These are phyloP conservation scores for Alternaria atra DNA, from an alignment of 2,329 filamentous ascomycete genomes.

Conservation along the genomic window DNA sequence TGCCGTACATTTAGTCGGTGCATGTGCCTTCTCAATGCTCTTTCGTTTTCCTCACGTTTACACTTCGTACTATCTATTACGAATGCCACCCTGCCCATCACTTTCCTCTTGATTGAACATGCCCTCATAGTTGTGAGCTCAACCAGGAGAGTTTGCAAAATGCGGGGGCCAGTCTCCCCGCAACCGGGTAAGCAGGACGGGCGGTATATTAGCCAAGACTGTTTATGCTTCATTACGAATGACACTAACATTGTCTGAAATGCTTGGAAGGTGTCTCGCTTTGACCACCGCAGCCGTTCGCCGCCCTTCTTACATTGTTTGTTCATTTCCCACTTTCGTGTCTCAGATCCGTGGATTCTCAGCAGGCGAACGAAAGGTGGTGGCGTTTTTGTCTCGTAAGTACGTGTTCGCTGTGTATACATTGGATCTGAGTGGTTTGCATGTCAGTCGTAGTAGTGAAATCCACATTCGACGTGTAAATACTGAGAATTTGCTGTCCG, in stretches of 20 bases:
- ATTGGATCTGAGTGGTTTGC: not conserved
- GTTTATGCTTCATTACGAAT: not conserved
- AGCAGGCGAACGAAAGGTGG: not conserved
- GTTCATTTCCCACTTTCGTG: not conserved
- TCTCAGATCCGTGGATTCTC: not conserved
- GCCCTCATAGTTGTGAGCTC: not conserved
- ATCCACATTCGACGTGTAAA: not conserved
- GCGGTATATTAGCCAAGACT: conserved; percentile 2
- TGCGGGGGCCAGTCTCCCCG: not conserved
- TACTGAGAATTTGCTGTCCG: not conserved
- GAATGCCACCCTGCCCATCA: not conserved
- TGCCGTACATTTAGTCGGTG: not conserved
- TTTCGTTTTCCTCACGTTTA: not conserved
- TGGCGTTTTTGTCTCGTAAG: not conserved
- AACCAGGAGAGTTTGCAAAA: not conserved
- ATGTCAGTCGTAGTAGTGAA: not conserved
- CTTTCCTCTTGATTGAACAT: not conserved
- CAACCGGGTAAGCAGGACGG: conserved; percentile 1
- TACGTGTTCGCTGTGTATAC: not conserved
- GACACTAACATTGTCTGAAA: not conserved
- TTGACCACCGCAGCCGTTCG: not conserved
- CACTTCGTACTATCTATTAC: not conserved
- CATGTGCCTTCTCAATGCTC: not conserved
- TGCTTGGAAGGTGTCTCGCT: not conserved
- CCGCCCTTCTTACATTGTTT: not conserved